These are phyloP conservation scores for Testicularia cyperi DNA, from an alignment of 1,284 basidiomycete species.

Conservation along the genomic window DNA sequence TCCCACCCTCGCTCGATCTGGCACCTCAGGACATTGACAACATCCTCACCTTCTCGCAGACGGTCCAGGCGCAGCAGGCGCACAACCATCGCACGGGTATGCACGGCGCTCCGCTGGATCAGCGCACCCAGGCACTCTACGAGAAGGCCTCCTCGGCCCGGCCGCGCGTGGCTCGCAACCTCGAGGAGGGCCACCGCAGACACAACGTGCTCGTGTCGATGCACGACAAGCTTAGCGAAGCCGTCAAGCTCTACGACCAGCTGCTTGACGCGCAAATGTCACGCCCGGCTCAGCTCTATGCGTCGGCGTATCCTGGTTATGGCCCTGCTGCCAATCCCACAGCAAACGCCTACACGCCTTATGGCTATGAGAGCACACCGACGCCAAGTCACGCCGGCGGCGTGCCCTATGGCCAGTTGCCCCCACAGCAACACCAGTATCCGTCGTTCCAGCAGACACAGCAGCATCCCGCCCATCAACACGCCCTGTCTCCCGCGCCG, in stretches of 20 bases:
- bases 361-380: background rate
- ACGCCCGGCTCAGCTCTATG: constrained; percentile 18
- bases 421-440: constrained; percentile 7
- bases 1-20: constrained; percentile 53
- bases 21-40: constrained; percentile 52
- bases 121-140: constrained; percentile 67
- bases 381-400: constrained; percentile 1
- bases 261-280: constrained; percentile 78
- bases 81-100: constrained; percentile 36
- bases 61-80: constrained; percentile 36
- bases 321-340: background rate
- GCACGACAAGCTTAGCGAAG: constrained; percentile 88
- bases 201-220: constrained; percentile 84
- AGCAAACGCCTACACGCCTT: too few species aligned
- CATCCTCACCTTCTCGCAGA: constrained; percentile 56
- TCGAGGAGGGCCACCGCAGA: constrained; percentile 84
- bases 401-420: constrained; percentile 8
- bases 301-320: background rate
- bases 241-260: constrained; percentile 84
- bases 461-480: constrained; percentile 6
- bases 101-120: constrained; percentile 16
- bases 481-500: too few species aligned
- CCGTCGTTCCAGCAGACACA: constrained; percentile 1
- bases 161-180: constrained; percentile 78
- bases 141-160: constrained; percentile 79